Percentiles rank a stretch among this genome's conserved stretches.
These are phyloP conservation scores for Cryptosporidium viatorum DNA, from an alignment of 169 alveolate genomes.

Conservation along the genomic window DNA sequence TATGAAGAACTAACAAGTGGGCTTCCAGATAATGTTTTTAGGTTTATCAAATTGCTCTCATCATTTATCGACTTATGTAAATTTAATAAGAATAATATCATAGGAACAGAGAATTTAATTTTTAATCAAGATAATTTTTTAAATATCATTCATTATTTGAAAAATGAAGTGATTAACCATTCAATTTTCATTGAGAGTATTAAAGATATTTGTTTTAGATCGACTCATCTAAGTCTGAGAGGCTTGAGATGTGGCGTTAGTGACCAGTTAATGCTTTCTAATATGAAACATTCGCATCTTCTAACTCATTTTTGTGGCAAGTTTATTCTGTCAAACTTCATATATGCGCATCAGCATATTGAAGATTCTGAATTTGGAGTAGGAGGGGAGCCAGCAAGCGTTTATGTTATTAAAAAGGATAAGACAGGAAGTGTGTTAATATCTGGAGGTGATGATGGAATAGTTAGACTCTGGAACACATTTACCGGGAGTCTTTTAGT, in stretches of 20 bases:
- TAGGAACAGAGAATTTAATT: slow-evolving; percentile 35
- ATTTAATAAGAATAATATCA: slow-evolving; percentile 1
- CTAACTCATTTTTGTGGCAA: not conserved
- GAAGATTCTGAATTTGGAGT: slow-evolving; percentile 70
- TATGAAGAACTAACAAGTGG: slow-evolving; percentile 20
- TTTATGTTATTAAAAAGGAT: slow-evolving; percentile 71
- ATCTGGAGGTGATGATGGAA: slow-evolving; percentile 87
- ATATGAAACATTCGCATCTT: not conserved
- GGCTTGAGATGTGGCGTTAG: slow-evolving; percentile 2
- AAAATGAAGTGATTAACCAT: not conserved
- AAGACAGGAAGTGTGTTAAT: slow-evolving; percentile 83
- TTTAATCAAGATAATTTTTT: slow-evolving; percentile 20
- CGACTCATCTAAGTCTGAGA: not conserved
- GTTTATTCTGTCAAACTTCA: not conserved
- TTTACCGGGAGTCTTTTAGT: slow-evolving; percentile 80
- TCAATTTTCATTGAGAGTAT: not conserved
- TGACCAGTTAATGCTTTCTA: not conserved
- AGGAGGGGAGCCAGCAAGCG: slow-evolving; percentile 71
- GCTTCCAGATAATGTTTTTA: not conserved
- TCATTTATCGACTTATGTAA: slow-evolving; percentile 14
- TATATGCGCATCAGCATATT: slow-evolving; percentile 67
- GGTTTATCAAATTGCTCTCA: not conserved
- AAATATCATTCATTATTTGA: not conserved
- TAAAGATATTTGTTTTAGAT: slow-evolving; percentile 1
- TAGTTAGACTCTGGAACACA: slow-evolving; percentile 83